phyloP scores from a whole-genome alignment of 305 asterid species.

The Caryopteris hybrid region DNA sequence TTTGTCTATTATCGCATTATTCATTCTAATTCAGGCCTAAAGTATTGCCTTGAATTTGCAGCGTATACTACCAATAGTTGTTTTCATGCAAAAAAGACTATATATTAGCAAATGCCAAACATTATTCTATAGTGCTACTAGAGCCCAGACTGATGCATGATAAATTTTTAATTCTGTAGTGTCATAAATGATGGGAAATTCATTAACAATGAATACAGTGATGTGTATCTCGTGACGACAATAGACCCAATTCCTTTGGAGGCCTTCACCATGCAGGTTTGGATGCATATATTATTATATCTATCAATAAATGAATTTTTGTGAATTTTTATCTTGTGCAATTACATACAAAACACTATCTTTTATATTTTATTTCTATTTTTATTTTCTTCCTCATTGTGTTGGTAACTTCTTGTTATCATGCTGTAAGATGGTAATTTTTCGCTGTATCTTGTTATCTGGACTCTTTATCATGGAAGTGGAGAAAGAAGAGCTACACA shows the following conservation, averaged over 20 bases:
- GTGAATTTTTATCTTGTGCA: background rate
- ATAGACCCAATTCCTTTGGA: constrained; percentile 87
- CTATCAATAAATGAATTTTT: background rate
- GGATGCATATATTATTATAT: constrained; percentile 20
- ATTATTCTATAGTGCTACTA: background rate
- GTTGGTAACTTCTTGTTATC: background rate
- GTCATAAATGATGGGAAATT: constrained; percentile 64
- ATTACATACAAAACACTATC: background rate
- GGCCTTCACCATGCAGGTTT: constrained; percentile 95
- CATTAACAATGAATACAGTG: constrained; percentile 86
- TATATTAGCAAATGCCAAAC: background rate
- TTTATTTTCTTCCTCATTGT: background rate
- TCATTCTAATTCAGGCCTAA: background rate
- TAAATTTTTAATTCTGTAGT: constrained; percentile 44
- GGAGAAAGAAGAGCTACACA: background rate
- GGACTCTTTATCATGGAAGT: background rate
- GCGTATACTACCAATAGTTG: background rate
- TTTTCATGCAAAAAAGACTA: background rate
- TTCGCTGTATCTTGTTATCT: background rate
- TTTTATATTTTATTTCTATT: too few species aligned
- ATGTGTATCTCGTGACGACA: constrained; percentile 90
- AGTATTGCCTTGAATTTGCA: background rate
- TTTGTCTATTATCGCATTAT: too few species aligned
- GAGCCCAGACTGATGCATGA: background rate
- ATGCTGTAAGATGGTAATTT: constrained; percentile 1